Evolutionary conservation across 1,284 basidiomycete species (phyloP), one percentile per base, ranked within the genome.

Genomic region (Cryptococcus wingfieldii): DNA sequence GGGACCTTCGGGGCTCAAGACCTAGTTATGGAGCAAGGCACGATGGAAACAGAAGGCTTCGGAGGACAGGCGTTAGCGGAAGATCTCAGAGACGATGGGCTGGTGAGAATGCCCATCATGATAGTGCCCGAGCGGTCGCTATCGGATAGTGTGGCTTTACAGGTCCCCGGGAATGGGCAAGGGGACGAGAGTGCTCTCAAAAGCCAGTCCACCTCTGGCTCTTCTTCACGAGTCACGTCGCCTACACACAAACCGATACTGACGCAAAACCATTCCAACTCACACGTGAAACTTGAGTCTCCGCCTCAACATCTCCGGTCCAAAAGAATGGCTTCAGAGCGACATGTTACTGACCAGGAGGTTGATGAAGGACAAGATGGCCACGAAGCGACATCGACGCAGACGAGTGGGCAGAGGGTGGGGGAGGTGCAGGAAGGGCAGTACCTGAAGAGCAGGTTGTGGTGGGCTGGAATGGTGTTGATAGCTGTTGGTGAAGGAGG

Each of bases 401-500:
- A 23, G 14, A 38, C 16, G 18, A 38, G 50, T 4, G 34, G 39
- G 54, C 49, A 59, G 14, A 59, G 43, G 25, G 38, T 69, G 60
- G 78, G 89, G 68, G 80, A 68, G 37, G 63, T 65, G 18, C 58
- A 61, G 25, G 72, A 77, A 51, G 68, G 70, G 12, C 83, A 83
- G 56, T 95, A 94, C 75, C 79, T 97, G 18, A 85, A 82, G 63
- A 90, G 88, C 7, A 90, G 86, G 70, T 70, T 94, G 58, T 98
- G 94, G 94, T 96, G 94, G 92, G 67, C 83, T 7, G 95, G 95
- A 0, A 87, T 98, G 60, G 67, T 84, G 12, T 80, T 97, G 46
- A 95, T 98, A 86, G 89, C 90, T 61, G 60, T 96, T 12, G 95
- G 95, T 14, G 95, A 98, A 79, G 77, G 85, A 25, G 90, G 90